Conservation (phyloP, 306 rosid species). For the Trifolium repens region DNA sequence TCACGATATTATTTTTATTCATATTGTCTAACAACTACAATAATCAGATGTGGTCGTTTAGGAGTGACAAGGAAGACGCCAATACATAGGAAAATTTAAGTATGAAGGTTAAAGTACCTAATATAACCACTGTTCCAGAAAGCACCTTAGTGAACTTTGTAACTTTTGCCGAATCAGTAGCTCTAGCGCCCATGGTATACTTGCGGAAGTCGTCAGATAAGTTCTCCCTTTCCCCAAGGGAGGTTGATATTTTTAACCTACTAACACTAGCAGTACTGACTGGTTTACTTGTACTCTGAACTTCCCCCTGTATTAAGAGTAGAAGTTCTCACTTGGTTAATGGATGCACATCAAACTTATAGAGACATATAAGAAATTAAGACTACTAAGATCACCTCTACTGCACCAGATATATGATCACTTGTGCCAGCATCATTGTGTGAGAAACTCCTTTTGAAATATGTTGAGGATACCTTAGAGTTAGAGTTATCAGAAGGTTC, state of each 20-base stretch:
- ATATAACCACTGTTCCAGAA: constrained; percentile 73
- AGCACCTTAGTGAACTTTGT: constrained; percentile 80
- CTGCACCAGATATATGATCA: constrained; percentile 53
- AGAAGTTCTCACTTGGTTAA: constrained; percentile 41
- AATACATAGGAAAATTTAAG: constrained; percentile 32
- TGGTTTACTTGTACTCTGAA: constrained; percentile 51
- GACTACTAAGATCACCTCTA: constrained; percentile 53
- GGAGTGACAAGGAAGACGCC: constrained; percentile 24
- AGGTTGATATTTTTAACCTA: constrained; percentile 56
- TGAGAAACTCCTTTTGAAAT: constrained; percentile 64
- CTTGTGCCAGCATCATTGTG: constrained; percentile 66
- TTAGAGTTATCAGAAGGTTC: constrained; percentile 50
- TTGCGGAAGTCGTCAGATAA: constrained; percentile 58
- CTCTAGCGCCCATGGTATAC: constrained; percentile 72
- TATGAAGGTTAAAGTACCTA: constrained; percentile 57
- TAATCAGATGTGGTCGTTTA: not conserved
- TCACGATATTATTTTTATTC: not conserved
- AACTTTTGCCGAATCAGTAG: constrained; percentile 91
- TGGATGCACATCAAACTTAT: constrained; percentile 1
- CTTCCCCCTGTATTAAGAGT: constrained; percentile 64
- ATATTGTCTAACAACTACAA: constrained; percentile 4
- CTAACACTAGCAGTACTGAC: constrained; percentile 46
- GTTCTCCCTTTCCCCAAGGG: constrained; percentile 42
- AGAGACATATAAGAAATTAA: constrained; percentile 5
- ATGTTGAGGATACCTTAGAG: constrained; percentile 42